Evolutionary conservation across 805 yeast species (phyloP).

Genomic region (Cyberlindnera xylosilytica): DNA sequence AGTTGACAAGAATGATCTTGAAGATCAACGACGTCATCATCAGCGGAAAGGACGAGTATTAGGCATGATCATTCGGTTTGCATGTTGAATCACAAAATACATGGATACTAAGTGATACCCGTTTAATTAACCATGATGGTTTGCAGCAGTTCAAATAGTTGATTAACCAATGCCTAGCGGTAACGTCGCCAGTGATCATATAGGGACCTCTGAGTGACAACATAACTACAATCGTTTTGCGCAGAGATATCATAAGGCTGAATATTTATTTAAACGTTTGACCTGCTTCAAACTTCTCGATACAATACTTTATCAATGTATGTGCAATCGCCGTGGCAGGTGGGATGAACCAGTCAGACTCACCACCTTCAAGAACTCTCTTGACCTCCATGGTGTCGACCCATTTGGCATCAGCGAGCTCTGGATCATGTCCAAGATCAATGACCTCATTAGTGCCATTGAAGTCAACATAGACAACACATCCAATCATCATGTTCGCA

Average conservation of each 20-base stretch:
- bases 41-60: constrained; percentile 77
- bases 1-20: constrained; percentile 94
- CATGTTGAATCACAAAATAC: background rate
- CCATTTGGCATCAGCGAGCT: constrained; percentile 85
- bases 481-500: constrained; percentile 89
- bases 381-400: constrained; percentile 55
- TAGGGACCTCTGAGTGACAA: too few species aligned
- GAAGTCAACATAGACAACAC: constrained; percentile 74
- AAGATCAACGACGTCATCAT: constrained; percentile 96
- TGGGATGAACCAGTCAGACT: constrained; percentile 26
- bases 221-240: too few species aligned
- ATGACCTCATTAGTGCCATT: constrained; percentile 63
- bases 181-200: too few species aligned
- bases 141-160: too few species aligned
- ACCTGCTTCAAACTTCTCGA: constrained; percentile 10
- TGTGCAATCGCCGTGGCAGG: constrained; percentile 29
- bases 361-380: constrained; percentile 18
- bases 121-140: too few species aligned
- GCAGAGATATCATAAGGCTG: too few species aligned
- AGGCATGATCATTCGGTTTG: background rate
- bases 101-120: background rate
- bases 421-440: constrained; percentile 78
- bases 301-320: constrained; percentile 23
- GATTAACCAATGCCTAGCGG: too few species aligned
- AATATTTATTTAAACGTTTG: background rate